phyloP scores from a whole-genome alignment of 2,329 filamentous ascomycete species.

The Trichoderma sp. region DNA sequence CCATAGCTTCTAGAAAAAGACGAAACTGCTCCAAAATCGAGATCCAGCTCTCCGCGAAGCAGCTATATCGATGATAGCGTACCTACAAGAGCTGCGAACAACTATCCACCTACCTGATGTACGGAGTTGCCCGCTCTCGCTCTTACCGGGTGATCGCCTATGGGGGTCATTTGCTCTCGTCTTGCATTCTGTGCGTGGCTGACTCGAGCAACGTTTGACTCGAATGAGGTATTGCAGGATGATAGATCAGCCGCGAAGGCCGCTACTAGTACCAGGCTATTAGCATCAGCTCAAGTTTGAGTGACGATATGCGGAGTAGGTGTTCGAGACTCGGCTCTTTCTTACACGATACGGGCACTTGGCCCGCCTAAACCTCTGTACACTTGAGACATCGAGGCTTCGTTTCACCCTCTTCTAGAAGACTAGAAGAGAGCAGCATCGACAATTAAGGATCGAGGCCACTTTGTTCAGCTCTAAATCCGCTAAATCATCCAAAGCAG shows the following conservation, averaged over 20 bases:
- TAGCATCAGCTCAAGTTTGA: slow-evolving; percentile 17
- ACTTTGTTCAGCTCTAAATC: not conserved
- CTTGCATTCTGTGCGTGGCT: slow-evolving; percentile 33
- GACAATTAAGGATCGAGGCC: not conserved
- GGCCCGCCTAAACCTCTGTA: slow-evolving; percentile 16
- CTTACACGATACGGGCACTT: not conserved
- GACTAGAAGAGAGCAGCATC: not conserved
- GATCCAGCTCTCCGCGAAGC: not conserved
- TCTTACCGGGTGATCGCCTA: slow-evolving; percentile 2
- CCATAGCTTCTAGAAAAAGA: slow-evolving; percentile 13
- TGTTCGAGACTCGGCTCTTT: not conserved
- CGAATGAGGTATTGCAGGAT: slow-evolving; percentile 11
- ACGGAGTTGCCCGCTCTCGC: slow-evolving; percentile 9
- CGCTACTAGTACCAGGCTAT: not conserved
- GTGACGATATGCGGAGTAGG: slow-evolving; percentile 4
- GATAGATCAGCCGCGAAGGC: slow-evolving; percentile 3
- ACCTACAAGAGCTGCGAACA: slow-evolving; percentile 10
- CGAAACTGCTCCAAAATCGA: slow-evolving; percentile 14
- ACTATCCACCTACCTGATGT: not conserved
- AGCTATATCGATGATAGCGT: not conserved
- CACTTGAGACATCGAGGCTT: slow-evolving; percentile 1
- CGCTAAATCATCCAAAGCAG: not conserved
- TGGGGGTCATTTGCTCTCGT: slow-evolving; percentile 24
- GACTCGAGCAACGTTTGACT: slow-evolving; percentile 18
- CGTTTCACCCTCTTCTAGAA: slow-evolving; percentile 16